Evolutionary conservation across 2,329 filamentous ascomycete genomes (phyloP), one percentile per base, ranked within the genome.

Genomic region (Tolypocladium cylindrosporum): DNA sequence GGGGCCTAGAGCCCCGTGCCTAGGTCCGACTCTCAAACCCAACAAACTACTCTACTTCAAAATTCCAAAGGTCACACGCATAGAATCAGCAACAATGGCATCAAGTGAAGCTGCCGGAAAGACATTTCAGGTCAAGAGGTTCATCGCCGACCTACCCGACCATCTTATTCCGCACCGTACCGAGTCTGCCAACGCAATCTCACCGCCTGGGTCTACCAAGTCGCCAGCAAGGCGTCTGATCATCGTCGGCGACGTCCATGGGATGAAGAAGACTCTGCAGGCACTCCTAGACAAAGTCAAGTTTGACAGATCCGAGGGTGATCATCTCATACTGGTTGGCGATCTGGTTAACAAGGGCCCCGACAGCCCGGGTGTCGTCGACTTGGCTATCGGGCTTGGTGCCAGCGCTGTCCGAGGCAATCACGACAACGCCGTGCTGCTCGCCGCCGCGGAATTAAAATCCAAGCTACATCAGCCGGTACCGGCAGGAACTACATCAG

Each of bases 181-280:
- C 10, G 37, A 11, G 37, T 14, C 37, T 39, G 37, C 37, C 4
- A 9, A 14, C 14, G 1, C 37, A 14, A 11, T 1, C 37, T 13
- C 37, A 10, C 11, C 10, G 37, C 37, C 37, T 2, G 11, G 11
- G 10, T 14, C 10, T 39, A 39, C 37, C 37, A 6, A 13, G 37
- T 14, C 11, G 1, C 11, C 37, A 39, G 37, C 37, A 14, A 39
- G 37, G 37, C 37, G 37, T 14, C 14, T 39, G 14, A 14, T 97
- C n/a, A 79, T 96, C 58, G 78, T 97, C 36, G 92, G 92, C 53
- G 92, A 97, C 73, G 89, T 96, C 1, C 92, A 97, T 72, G 92
- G 92, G 14, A 91, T 91, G 72, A 83, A 82, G 60, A 68, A 80
- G 10, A 82, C 91, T 60, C 75, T 89, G 69, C 72, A 76, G 67